Percentiles rank a stretch among this genome's conserved stretches.
These are phyloP conservation scores for Lasiodiplodia citricola DNA, from an alignment of 2,329 filamentous ascomycete species.

Conservation along the genomic window DNA sequence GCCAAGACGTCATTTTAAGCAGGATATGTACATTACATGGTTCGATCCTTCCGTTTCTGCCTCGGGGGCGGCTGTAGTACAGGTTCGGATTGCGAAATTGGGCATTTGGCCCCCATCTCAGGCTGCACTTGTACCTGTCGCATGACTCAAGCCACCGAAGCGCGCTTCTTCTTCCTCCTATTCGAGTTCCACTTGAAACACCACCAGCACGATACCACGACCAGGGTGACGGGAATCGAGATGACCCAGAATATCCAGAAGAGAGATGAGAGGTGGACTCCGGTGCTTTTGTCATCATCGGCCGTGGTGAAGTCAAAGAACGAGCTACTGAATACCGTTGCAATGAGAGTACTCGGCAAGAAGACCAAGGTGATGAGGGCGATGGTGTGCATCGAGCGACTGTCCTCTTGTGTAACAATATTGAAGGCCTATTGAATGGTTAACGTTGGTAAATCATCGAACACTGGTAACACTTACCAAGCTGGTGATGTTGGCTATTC, in stretches of 20 bases:
- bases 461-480: slow-evolving; percentile 28
- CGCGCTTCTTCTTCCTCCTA: neutral
- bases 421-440: slow-evolving; percentile 40
- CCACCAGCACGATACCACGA: slow-evolving; percentile 34
- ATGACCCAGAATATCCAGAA: slow-evolving; percentile 41
- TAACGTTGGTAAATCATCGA: neutral
- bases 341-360: slow-evolving; percentile 47
- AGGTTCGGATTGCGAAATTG: neutral
- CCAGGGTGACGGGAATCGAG: slow-evolving; percentile 33
- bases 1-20: neutral
- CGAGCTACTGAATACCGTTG: slow-evolving; percentile 39
- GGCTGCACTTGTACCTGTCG: no score
- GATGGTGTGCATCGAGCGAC: slow-evolving; percentile 53
- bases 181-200: neutral
- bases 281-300: slow-evolving; percentile 31
- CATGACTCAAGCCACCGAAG: neutral
- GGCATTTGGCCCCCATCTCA: neutral
- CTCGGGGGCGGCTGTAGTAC: neutral
- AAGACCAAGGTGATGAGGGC: slow-evolving; percentile 52
- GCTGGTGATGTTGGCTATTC: slow-evolving; percentile 46
- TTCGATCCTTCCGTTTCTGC: neutral
- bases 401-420: slow-evolving; percentile 47
- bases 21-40: neutral
- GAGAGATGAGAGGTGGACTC: slow-evolving; percentile 35
- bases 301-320: slow-evolving; percentile 33